phyloP scores from a whole-genome alignment of 2,329 filamentous ascomycete genomes.

The Clathrospora elynae region DNA sequence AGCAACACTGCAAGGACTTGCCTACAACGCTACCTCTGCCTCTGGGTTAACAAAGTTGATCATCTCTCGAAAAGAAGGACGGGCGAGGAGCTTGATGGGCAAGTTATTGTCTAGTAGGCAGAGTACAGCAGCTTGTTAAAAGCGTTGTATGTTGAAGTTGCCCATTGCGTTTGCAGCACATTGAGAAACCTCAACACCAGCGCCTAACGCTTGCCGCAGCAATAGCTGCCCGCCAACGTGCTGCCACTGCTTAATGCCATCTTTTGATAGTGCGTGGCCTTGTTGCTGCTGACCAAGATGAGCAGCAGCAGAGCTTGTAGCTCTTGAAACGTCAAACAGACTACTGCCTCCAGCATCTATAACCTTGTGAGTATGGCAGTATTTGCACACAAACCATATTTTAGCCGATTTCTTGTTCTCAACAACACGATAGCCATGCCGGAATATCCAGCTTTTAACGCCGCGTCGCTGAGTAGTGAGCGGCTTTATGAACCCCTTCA shows the following conservation, averaged over 20 bases:
- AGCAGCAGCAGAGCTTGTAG: neutral
- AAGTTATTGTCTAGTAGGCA: neutral
- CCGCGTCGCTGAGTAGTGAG: too few species aligned
- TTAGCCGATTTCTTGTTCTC: too few species aligned
- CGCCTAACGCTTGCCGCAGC: neutral
- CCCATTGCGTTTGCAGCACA: neutral
- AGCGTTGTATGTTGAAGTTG: too few species aligned
- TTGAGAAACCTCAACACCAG: neutral
- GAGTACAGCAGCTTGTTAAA: neutral
- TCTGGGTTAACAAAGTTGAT: neutral
- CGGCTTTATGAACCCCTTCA: too few species aligned
- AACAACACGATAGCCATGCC: too few species aligned
- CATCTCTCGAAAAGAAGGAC: neutral
- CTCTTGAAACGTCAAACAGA: neutral
- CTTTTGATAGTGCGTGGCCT: neutral
- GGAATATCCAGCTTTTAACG: too few species aligned
- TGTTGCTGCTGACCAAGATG: too few species aligned
- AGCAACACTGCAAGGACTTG: slow-evolving; percentile 1
- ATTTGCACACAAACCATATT: too few species aligned
- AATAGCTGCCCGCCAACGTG: neutral
- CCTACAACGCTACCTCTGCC: slow-evolving; percentile 7
- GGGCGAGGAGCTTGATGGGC: neutral
- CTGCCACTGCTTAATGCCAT: neutral
- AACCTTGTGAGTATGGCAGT: too few species aligned
- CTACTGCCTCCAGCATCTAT: too few species aligned